Evolutionary conservation across 2,329 filamentous ascomycete genomes (phyloP).

Genomic region (Setomelanomma holmii): DNA sequence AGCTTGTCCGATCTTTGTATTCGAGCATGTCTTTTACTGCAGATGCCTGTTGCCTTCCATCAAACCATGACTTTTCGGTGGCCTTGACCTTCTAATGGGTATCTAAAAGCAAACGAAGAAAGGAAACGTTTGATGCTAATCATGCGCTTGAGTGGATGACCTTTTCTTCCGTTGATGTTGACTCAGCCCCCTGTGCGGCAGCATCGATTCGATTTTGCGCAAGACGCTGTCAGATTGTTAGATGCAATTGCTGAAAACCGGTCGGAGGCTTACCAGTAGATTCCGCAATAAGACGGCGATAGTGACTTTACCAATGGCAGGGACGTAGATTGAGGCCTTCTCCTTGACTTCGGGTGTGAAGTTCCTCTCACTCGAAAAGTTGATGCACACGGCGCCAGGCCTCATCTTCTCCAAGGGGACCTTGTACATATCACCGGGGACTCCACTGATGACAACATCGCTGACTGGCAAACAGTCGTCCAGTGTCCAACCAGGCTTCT

Average conservation of each 20-base stretch:
- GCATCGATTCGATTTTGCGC: slow-evolving; percentile 52
- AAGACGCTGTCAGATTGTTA: slow-evolving; percentile 47
- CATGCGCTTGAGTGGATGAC: slow-evolving; percentile 15
- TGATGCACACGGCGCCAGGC: slow-evolving; percentile 96
- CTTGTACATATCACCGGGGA: slow-evolving; percentile 88
- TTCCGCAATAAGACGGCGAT: slow-evolving; percentile 92
- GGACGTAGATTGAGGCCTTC: slow-evolving; percentile 95
- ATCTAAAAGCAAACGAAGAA: slow-evolving; percentile 20
- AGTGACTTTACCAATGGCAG: slow-evolving; percentile 96
- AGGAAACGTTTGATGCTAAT: not conserved
- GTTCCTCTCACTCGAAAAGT: slow-evolving; percentile 96
- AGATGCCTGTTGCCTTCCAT: not conserved
- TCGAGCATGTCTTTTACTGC: not conserved
- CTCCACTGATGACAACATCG: slow-evolving; percentile 93
- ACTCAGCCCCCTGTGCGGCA: slow-evolving; percentile 29
- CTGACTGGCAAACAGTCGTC: slow-evolving; percentile 84
- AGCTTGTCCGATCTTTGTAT: no score
- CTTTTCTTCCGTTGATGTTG: slow-evolving; percentile 28
- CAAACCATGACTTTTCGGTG: slow-evolving; percentile 12
- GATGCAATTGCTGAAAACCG: slow-evolving; percentile 30
- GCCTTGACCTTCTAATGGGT: slow-evolving; percentile 35
- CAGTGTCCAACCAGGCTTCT: slow-evolving; percentile 80
- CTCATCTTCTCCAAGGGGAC: slow-evolving; percentile 82
- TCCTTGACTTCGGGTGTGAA: slow-evolving; percentile 91
- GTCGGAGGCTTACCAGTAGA: slow-evolving; percentile 81